Evolutionary conservation across 139 green algal genomes (phyloP), one percentile per base, ranked within the genome.

Genomic region (Spirogloea muscicola): DNA sequence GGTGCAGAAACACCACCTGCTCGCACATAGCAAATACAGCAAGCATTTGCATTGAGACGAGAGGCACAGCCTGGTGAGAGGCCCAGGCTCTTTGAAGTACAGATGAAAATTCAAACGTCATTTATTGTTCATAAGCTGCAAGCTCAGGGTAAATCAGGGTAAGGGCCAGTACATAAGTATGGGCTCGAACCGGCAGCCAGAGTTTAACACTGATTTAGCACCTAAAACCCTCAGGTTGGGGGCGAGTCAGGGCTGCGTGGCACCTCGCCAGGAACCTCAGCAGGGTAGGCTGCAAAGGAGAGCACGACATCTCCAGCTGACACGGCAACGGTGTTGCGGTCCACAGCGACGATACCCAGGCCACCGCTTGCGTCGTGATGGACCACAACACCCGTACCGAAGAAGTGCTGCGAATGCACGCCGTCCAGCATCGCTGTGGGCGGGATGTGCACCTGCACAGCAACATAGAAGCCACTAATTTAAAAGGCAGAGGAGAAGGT

Each of bases 321-420:
- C 1, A 96, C 84, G 4, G 82, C 46, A 2, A 95, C 84, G 0
- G 91, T 96, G 87, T 96, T 96, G 69, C 91, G 84, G 82, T 96
- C 91, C 31, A 92, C 85, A 58, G 94, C 70, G 48, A 94, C 82
- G 59, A 95, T 77, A 0, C 90, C 88, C n/a, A n/a, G n/a, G 42
- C 86, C 48, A 16, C 46, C 29, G 16, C 21, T 33, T 16, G 41
- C n/a, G 39, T 27, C 36, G 52, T 75, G 60, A 40, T 79, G 58
- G 9, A 84, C 46, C 34, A 84, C 51, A 40, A 77, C 16, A 13
- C 51, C 77, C 55, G 51, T 78, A 39, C 79, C 79, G 1, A 64
- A 66, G 42, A 86, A 86, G 29, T 51, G 68, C 69, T 84, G 68
- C 34, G 85, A 87, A 80, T 96, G 90, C 41, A 96, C 89, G 0